A percentile compares a stretch with the other conserved stretches of the same genome.
phyloP scores from a whole-genome alignment of 768 basidiomycete genomes.

The Tephrocybe rancida region DNA sequence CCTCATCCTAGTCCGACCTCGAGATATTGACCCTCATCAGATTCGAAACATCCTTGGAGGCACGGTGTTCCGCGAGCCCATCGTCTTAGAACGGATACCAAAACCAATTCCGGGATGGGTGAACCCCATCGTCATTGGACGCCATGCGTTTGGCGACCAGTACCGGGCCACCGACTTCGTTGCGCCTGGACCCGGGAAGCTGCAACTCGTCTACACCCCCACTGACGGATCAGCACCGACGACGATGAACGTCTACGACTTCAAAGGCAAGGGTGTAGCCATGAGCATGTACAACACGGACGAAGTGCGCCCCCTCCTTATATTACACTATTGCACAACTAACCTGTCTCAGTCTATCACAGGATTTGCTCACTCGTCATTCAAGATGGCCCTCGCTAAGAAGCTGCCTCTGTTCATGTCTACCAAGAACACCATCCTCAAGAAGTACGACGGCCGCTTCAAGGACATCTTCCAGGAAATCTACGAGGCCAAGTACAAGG shows the following conservation, averaged over 20 bases:
- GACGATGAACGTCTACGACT: conserved; percentile 87
- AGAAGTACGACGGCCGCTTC: conserved; percentile 98
- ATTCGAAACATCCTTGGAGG: conserved; percentile 98
- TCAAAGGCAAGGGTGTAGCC: conserved; percentile 90
- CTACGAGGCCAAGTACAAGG: conserved; percentile 79
- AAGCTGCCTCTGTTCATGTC: conserved; percentile 92
- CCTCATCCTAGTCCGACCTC: conserved; percentile 9
- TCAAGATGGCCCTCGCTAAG: conserved; percentile 92
- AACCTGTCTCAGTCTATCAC: conserved; percentile 66
- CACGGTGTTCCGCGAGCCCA: conserved; percentile 98
- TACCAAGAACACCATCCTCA: conserved; percentile 96
- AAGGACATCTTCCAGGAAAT: conserved; percentile 99
- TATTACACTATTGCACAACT: not conserved
- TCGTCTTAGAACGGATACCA: conserved; percentile 88
- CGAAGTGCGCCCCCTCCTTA: conserved; percentile 51
- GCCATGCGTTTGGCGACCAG: conserved; percentile 98
- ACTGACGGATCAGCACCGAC: conserved; percentile 69
- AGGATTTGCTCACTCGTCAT: conserved; percentile 96
- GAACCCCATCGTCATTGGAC: conserved; percentile 94
- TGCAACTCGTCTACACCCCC: conserved; percentile 91
- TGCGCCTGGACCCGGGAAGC: conserved; percentile 89
- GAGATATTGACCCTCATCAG: conserved; percentile 35
- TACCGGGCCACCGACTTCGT: conserved; percentile 95
- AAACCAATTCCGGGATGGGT: conserved; percentile 96
- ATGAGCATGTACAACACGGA: conserved; percentile 99